phyloP scores from a whole-genome alignment of 1,284 basidiomycete species.

The Cutaneotrichosporon curvatum region DNA sequence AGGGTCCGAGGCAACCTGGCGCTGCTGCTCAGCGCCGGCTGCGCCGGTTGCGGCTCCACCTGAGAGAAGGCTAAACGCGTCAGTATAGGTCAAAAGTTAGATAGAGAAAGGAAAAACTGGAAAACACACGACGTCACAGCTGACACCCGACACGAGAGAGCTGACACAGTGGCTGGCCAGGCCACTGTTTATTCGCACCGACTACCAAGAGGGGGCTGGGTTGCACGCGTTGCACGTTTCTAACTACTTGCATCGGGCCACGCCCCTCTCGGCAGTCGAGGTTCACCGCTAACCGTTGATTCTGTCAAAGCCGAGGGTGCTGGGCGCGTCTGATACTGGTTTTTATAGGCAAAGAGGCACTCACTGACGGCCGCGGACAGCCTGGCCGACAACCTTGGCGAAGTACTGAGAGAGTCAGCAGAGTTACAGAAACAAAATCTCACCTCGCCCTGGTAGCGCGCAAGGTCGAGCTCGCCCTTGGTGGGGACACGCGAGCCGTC shows the following conservation, averaged over 20 bases:
- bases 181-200: neutral
- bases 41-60: neutral
- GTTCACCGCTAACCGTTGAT: neutral
- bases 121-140: too few species aligned
- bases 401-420: constrained; percentile 33
- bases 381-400: constrained; percentile 37
- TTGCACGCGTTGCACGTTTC: neutral
- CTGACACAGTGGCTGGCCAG: neutral
- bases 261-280: constrained; percentile 10
- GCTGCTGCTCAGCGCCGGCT: neutral
- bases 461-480: constrained; percentile 59
- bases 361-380: constrained; percentile 40
- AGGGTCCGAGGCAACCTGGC: neutral
- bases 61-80: constrained; percentile 2
- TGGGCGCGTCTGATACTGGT: neutral
- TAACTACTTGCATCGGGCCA: neutral
- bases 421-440: constrained; percentile 3
- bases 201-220: constrained; percentile 1
- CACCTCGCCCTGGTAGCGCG: constrained; percentile 55
- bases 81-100: neutral
- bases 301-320: neutral
- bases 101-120: neutral
- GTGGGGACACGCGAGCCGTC: constrained; percentile 59
- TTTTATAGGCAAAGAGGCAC: constrained; percentile 6
- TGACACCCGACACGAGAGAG: neutral